A percentile compares a stretch with the other conserved stretches of the same genome.
Conservation (phyloP, 169 alveolate species). For the Plasmodium relictum region DNA sequence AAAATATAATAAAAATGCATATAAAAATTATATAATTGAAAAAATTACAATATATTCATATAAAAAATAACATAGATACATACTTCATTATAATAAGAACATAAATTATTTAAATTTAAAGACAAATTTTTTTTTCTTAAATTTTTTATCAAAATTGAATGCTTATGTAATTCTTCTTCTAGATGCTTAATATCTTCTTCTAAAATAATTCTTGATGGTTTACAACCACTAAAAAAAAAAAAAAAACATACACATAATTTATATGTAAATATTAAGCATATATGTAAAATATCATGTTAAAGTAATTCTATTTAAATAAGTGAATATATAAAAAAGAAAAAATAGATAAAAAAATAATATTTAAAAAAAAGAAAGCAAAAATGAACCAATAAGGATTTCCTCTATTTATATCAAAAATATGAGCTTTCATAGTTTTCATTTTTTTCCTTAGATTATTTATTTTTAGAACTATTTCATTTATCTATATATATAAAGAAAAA, state of each 20-base stretch:
- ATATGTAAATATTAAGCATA: background rate
- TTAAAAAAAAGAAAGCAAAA: constrained; percentile 10
- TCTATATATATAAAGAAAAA: constrained; percentile 2
- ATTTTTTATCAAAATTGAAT: constrained; percentile 48
- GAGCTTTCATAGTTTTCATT: constrained; percentile 51
- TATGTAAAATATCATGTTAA: background rate
- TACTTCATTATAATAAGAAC: constrained; percentile 35
- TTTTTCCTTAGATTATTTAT: constrained; percentile 42
- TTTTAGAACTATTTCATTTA: constrained; percentile 34
- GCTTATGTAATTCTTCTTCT: constrained; percentile 61
- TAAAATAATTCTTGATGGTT: constrained; percentile 40
- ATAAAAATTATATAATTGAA: background rate
- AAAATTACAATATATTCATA: background rate
- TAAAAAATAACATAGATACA: background rate
- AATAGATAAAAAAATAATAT: background rate
- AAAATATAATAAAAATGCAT: too few species aligned
- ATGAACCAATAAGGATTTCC: constrained; percentile 45
- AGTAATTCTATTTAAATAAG: background rate
- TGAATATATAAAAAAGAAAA: background rate
- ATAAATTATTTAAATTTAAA: constrained; percentile 9
- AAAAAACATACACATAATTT: constrained; percentile 2
- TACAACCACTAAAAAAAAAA: constrained; percentile 35
- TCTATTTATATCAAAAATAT: constrained; percentile 31
- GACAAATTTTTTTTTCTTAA: constrained; percentile 53
- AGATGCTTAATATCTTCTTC: constrained; percentile 59